Evolutionary conservation across 257 asterid species (phyloP).

Genomic region (Gynochthodes officinalis): DNA sequence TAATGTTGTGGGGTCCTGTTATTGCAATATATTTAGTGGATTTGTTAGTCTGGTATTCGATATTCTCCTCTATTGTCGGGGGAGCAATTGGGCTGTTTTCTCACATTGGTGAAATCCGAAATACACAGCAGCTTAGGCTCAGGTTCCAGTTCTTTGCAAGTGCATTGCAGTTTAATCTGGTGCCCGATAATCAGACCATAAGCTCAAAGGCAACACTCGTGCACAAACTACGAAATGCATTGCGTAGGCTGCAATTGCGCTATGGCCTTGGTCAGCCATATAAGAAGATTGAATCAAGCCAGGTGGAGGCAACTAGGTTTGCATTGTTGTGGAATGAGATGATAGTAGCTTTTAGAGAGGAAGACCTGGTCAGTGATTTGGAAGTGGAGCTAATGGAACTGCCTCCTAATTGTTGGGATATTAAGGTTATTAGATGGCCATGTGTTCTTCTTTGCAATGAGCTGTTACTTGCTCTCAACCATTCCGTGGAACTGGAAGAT

Average conservation of each 20-base stretch:
- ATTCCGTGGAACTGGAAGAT: slow-evolving; percentile 61
- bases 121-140: slow-evolving; percentile 71
- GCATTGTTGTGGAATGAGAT: slow-evolving; percentile 95
- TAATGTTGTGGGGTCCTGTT: slow-evolving; percentile 79
- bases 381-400: slow-evolving; percentile 84
- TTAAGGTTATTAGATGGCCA: slow-evolving; percentile 95
- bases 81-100: slow-evolving; percentile 63
- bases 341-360: slow-evolving; percentile 76
- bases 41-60: slow-evolving; percentile 77
- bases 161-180: slow-evolving; percentile 87
- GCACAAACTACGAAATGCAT: slow-evolving; percentile 64
- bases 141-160: slow-evolving; percentile 92
- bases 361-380: slow-evolving; percentile 66
- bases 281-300: slow-evolving; percentile 91
- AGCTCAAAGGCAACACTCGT: slow-evolving; percentile 47
- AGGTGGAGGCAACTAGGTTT: slow-evolving; percentile 85
- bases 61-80: slow-evolving; percentile 68
- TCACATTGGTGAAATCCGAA: slow-evolving; percentile 91
- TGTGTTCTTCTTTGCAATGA: slow-evolving; percentile 81
- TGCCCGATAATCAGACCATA: slow-evolving; percentile 51
- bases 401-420: slow-evolving; percentile 91
- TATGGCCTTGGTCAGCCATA: slow-evolving; percentile 85
- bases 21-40: slow-evolving; percentile 79
- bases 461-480: slow-evolving; percentile 71
- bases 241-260: slow-evolving; percentile 73